These are phyloP conservation scores for Staphylotrichum longicolle DNA, from an alignment of 495 filamentous ascomycete species.

Conservation along the genomic window DNA sequence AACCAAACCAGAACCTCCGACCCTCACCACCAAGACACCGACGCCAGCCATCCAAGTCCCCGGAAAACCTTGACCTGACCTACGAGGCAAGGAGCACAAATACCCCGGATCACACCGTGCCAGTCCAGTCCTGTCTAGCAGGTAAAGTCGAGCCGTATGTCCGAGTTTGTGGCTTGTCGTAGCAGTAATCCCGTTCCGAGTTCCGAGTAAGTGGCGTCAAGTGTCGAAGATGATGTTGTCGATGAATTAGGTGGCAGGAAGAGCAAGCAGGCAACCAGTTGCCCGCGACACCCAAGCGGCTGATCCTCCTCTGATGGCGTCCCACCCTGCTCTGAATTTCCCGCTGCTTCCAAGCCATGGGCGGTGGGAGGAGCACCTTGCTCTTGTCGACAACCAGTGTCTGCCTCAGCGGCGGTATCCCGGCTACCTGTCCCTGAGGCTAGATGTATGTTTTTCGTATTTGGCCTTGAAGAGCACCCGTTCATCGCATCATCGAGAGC, in stretches of 20 bases:
- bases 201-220: not conserved
- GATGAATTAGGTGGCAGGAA: not conserved
- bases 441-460: slow-evolving; percentile 34
- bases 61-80: slow-evolving; percentile 40
- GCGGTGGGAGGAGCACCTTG: slow-evolving; percentile 27
- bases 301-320: not conserved
- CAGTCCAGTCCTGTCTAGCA: slow-evolving; percentile 25
- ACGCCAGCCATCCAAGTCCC: not conserved
- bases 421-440: slow-evolving; percentile 36
- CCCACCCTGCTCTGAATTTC: slow-evolving; percentile 1
- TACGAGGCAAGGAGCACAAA: slow-evolving; percentile 25
- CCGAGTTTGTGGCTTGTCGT: slow-evolving; percentile 14
- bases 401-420: slow-evolving; percentile 39
- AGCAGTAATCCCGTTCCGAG: slow-evolving; percentile 28
- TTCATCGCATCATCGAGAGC: slow-evolving; percentile 19
- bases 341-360: slow-evolving; percentile 17
- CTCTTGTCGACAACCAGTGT: slow-evolving; percentile 49
- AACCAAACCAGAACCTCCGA: not conserved
- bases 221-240: not conserved
- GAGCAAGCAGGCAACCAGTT: slow-evolving; percentile 21
- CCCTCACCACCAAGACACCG: not conserved
- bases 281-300: slow-evolving; percentile 10
- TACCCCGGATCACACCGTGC: slow-evolving; percentile 6
- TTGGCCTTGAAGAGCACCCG: slow-evolving; percentile 29
- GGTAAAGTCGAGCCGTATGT: slow-evolving; percentile 18